Evolutionary conservation across 2,329 filamentous ascomycete genomes (phyloP).

Genomic region (Neurospora crassa): DNA sequence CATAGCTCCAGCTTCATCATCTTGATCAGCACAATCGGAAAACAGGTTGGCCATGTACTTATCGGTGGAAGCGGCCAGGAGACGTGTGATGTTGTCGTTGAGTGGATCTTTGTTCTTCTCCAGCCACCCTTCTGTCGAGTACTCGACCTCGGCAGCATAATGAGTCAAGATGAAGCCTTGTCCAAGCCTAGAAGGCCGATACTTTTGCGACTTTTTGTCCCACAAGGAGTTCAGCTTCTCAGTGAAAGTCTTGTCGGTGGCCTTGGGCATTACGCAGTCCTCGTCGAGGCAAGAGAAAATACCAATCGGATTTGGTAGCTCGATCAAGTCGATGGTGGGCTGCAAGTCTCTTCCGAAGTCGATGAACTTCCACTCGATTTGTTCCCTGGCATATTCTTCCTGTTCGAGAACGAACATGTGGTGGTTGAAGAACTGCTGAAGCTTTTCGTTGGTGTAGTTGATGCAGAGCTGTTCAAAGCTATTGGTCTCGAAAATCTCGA

Average conservation of each 20-base stretch:
- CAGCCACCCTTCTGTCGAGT: conserved; percentile 87
- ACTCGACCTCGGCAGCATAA: conserved; percentile 96
- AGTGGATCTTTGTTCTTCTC: conserved; percentile 99
- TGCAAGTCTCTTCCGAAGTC: conserved; percentile 96
- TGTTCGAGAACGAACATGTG: conserved; percentile 99
- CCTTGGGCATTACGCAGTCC: conserved; percentile 98
- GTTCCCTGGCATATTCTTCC: conserved; percentile 92
- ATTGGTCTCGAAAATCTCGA: conserved; percentile 97
- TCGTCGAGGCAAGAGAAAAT: conserved; percentile 98
- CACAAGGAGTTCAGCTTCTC: conserved; percentile 95
- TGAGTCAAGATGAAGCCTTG: conserved; percentile 95
- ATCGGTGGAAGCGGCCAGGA: conserved; percentile 74
- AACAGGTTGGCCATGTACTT: conserved; percentile 79
- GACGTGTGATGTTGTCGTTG: conserved; percentile 90
- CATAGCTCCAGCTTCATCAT: conserved; percentile 60
- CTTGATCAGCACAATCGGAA: conserved; percentile 72
- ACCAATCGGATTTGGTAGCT: conserved; percentile 91
- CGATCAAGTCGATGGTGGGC: conserved; percentile 94
- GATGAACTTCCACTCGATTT: conserved; percentile 99
- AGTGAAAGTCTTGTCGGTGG: conserved; percentile 91
- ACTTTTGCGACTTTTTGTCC: conserved; percentile 94
- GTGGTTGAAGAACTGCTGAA: conserved; percentile 99
- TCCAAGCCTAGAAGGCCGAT: conserved; percentile 74
- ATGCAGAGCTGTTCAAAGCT: conserved; percentile 99
- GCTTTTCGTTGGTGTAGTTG: conserved; percentile 98